A percentile compares a stretch with the other conserved stretches of the same genome.
phyloP scores from a whole-genome alignment of 2,329 filamentous ascomycete species.

The Sporothrix dimorphospora region DNA sequence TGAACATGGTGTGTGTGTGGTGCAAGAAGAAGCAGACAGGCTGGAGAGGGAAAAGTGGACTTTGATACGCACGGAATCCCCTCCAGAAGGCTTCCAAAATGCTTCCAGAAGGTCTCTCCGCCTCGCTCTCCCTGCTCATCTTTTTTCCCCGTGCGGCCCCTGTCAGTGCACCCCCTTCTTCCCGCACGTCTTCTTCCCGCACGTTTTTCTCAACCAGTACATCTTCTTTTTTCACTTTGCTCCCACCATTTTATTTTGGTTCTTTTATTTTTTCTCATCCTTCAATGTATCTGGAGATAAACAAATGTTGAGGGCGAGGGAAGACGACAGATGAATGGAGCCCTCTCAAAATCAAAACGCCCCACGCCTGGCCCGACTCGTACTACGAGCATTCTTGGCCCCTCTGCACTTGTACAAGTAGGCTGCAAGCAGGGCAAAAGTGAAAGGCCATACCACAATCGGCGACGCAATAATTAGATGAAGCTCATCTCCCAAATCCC shows the following conservation, averaged over 20 bases:
- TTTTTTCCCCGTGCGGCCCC: not conserved
- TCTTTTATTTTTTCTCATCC: not conserved
- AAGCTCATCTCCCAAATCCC: conserved; percentile 16
- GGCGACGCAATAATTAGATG: conserved; percentile 1
- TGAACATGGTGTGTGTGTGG: not conserved
- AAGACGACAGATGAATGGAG: not conserved
- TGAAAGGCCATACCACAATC: conserved; percentile 8
- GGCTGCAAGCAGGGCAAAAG: not conserved
- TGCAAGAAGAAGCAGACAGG: not conserved
- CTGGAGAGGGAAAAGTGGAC: not conserved
- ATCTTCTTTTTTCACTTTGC: not conserved
- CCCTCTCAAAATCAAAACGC: not conserved
- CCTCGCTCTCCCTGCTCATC: conserved; percentile 8
- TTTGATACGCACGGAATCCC: conserved; percentile 5
- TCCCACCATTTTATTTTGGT: not conserved
- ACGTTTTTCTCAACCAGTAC: not conserved
- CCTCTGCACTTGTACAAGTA: not conserved
- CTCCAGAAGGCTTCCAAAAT: conserved; percentile 18
- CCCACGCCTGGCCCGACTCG: not conserved
- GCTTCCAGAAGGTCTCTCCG: conserved; percentile 15
- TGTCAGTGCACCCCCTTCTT: not conserved
- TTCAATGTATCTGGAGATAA: not conserved
- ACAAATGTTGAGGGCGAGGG: not conserved
- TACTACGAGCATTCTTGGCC: not conserved
- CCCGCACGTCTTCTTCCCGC: not conserved